phyloP scores from a whole-genome alignment of 2,329 filamentous ascomycete species.

The Diaporthe sp. region DNA sequence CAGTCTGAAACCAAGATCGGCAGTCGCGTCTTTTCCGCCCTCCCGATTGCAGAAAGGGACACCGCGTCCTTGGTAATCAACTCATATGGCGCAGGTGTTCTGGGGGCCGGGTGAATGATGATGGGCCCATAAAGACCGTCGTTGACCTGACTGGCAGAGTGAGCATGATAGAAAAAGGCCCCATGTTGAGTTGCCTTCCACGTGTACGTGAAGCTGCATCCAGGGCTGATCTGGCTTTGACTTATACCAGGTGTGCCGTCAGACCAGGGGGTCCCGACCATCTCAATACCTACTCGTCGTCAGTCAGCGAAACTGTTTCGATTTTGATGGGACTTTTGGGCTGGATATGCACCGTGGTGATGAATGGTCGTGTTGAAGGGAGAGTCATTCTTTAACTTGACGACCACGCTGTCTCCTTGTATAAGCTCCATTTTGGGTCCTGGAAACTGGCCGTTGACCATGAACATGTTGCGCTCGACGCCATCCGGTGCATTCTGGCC shows the following conservation, averaged over 20 bases:
- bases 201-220: not conserved
- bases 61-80: not conserved
- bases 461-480: not conserved
- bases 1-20: not conserved
- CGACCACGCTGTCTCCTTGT: not conserved
- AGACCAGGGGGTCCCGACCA: not conserved
- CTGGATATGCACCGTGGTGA: not conserved
- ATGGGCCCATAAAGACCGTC: not conserved
- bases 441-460: not conserved
- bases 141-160: not conserved
- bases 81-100: not conserved
- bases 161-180: not conserved
- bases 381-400: not conserved
- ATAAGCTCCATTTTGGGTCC: not conserved
- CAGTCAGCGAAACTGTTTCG: not conserved
- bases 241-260: not conserved
- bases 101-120: not conserved
- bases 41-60: not conserved
- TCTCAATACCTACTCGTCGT: not conserved
- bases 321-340: not conserved
- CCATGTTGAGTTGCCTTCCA: constrained; percentile 1
- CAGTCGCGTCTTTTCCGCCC: not conserved
- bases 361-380: not conserved
- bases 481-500: not conserved
- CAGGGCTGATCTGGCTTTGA: not conserved